Conservation (phyloP, 257 asterid genomes). For the Jaltomata sinuosa region DNA sequence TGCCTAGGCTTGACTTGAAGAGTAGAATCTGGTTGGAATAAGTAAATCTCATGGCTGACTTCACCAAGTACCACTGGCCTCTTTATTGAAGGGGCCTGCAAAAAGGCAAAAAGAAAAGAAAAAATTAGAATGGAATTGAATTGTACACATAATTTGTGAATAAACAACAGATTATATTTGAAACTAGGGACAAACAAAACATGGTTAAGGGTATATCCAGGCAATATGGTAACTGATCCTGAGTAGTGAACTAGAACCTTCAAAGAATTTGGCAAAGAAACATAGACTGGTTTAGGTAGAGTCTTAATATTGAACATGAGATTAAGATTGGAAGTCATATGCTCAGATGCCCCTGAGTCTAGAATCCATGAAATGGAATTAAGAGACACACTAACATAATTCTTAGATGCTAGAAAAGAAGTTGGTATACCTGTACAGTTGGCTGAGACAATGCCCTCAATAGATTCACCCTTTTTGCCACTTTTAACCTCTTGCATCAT, state of each 20-base stretch:
- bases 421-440: no score
- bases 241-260: not conserved
- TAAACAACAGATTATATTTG: not conserved
- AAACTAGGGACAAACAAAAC: not conserved
- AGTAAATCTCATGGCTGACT: no score
- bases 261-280: not conserved
- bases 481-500: no score
- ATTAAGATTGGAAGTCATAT: not conserved
- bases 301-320: not conserved
- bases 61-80: no score
- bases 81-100: not conserved
- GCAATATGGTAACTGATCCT: not conserved
- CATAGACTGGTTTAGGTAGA: not conserved
- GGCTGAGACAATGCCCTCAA: no score
- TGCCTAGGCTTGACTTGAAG: no score
- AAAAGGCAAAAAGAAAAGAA: not conserved
- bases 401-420: no score
- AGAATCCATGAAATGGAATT: not conserved
- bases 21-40: no score
- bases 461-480: no score
- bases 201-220: not conserved
- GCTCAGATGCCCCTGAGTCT: not conserved
- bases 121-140: not conserved
- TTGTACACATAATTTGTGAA: not conserved
- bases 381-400: no score